Percentiles rank a stretch among this genome's conserved stretches.
phyloP scores from a whole-genome alignment of 495 filamentous ascomycete genomes.

The Echria macrotheca region DNA sequence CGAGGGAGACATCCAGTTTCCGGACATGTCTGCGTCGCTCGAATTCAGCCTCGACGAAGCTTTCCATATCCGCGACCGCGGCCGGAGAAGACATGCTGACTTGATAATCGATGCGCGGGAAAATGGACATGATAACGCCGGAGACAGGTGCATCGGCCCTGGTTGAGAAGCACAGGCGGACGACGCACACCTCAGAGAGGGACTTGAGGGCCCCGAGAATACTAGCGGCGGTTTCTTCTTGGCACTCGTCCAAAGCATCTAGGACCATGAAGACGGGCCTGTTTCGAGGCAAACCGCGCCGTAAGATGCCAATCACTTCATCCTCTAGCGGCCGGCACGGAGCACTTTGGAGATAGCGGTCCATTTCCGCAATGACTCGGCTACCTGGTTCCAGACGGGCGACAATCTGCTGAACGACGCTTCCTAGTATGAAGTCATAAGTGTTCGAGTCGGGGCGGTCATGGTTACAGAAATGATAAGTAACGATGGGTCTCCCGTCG shows the following conservation, averaged over 20 bases:
- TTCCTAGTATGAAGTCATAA: neutral
- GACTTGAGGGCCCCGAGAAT: neutral
- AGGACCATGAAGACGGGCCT: neutral
- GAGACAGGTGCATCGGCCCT: neutral
- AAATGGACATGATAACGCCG: neutral
- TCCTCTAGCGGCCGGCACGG: neutral
- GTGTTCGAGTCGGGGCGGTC: neutral
- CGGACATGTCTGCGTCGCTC: neutral
- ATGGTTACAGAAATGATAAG: neutral
- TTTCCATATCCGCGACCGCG: neutral
- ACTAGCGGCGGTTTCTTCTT: neutral
- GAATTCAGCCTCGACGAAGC: neutral
- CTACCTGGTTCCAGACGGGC: neutral
- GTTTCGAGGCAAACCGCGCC: neutral
- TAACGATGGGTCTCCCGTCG: neutral
- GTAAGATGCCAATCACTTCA: neutral
- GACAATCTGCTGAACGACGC: neutral
- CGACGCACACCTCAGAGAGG: neutral
- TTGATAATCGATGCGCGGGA: neutral
- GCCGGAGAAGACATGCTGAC: neutral
- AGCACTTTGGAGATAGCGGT: neutral
- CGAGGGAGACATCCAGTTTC: neutral
- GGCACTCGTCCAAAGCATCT: neutral
- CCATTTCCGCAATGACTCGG: neutral
- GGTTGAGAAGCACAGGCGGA: neutral